Percentiles rank a stretch among this genome's conserved stretches.
Evolutionary conservation across 2,329 filamentous ascomycete genomes (phyloP).

Genomic region (Colletotrichum musae): DNA sequence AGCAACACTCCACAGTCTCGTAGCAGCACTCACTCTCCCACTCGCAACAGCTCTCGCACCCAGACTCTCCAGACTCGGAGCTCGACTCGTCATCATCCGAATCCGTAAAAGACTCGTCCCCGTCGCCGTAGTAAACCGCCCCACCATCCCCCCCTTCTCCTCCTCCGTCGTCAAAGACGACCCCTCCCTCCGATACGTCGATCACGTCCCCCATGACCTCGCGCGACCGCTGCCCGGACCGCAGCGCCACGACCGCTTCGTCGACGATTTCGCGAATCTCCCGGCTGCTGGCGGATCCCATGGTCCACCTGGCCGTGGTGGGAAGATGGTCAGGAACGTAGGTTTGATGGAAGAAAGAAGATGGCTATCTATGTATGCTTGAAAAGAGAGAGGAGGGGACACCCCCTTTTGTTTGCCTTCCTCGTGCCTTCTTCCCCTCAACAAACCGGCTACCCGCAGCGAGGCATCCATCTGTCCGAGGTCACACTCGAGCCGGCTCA

Average conservation of each 20-base stretch:
- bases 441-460: constrained; percentile 19
- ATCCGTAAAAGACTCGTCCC: not conserved
- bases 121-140: not conserved
- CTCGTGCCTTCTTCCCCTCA: not conserved
- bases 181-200: not conserved
- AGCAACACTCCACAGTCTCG: constrained; percentile 20
- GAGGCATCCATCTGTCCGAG: not conserved
- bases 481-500: constrained; percentile 11
- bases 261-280: constrained; percentile 28
- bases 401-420: not conserved
- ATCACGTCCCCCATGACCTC: not conserved
- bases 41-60: not conserved
- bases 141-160: not conserved
- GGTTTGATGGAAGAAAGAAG: too few species aligned
- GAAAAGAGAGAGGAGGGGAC: too few species aligned
- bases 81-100: not conserved
- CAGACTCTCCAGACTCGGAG: not conserved
- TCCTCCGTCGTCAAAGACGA: not conserved
- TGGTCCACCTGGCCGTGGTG: not conserved
- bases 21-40: constrained; percentile 18
- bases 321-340: not conserved
- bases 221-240: not conserved
- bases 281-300: constrained; percentile 28
- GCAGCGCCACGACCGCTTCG: constrained; percentile 17
- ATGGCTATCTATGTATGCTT: too few species aligned